Base-by-base conservation (phyloP, 257 asterid genomes). In the Cynanchum wilfordii region DNA sequence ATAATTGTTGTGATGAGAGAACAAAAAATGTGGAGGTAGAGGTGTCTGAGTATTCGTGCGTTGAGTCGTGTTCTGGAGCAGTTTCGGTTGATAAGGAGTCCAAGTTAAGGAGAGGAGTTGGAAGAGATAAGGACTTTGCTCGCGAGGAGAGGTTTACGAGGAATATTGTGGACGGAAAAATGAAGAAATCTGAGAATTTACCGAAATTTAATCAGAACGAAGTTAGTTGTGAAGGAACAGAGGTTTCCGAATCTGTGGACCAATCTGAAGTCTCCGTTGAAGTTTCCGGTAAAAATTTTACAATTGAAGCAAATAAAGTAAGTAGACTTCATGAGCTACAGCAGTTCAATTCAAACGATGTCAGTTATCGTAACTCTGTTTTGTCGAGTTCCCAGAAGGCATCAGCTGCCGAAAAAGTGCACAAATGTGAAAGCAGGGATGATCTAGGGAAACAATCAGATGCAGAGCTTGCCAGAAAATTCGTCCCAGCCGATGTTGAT, bases 41-140 rank as follows among this genome's bases (percentile, higher is more conserved):
- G 76, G 51, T 88, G 13, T 91, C 96, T 30, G 98, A 91, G 68
- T 75, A 50, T 75, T 94, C 99, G n/a, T 94, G 99, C 72, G 93
- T 91, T 68, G 97, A 91, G 55, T 89, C 99, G 77, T 82, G 83
- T 77, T 84, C 90, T 3, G 91, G 83, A 78, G 78, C 74, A 15
- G 68, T 24, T 62, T 77, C 76, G 17, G 83, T 50, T 29, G 58
- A 82, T 74, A 76, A 79, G 84, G 83, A 67, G 45, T 67, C 80
- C 80, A 79, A 75, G 67, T 54, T 78, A 80, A 81, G 70, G 82
- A 70, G 78, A 55, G 36, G 44, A 69, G 63, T 20, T 29, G 75
- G 49, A 52, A 73, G 30, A 65, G 45, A 63, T 58, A 76, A 73
- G 54, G 85, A 84, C 65, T 85, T 82, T 73, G 78, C 90, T 24